Conservation (phyloP, 306 rosid genomes). For the Gynostemma pentaphyllum region DNA sequence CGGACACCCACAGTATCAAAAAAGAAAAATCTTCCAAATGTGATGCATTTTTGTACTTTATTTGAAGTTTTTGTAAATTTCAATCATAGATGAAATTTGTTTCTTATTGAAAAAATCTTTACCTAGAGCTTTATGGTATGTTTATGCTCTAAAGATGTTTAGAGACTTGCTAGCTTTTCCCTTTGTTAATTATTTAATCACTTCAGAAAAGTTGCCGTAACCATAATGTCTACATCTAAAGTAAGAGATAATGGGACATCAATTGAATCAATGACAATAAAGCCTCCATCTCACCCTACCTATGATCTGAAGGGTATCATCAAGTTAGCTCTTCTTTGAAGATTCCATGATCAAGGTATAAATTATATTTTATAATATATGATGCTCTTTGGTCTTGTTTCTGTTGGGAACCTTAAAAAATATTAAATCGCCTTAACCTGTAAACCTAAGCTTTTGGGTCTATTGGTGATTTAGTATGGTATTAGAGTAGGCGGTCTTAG, state of each 20-base stretch:
- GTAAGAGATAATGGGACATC: constrained; percentile 11
- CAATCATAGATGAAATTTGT: too few species aligned
- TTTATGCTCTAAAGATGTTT: neutral
- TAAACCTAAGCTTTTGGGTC: too few species aligned
- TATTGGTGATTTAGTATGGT: too few species aligned
- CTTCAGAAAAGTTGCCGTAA: neutral
- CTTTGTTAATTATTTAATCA: neutral
- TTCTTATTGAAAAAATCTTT: too few species aligned
- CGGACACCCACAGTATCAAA: too few species aligned
- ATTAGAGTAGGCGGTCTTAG: too few species aligned
- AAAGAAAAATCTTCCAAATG: too few species aligned
- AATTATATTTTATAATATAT: neutral
- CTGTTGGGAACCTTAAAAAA: too few species aligned
- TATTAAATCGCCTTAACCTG: too few species aligned
- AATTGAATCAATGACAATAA: constrained; percentile 32
- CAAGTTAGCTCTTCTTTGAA: constrained; percentile 70
- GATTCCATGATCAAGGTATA: constrained; percentile 71
- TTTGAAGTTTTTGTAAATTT: too few species aligned
- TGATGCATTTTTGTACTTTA: too few species aligned
- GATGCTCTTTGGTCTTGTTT: constrained; percentile 1
- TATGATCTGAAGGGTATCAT: constrained; percentile 67
- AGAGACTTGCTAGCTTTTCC: neutral
- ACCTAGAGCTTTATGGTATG: neutral
- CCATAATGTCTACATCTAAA: constrained; percentile 4
- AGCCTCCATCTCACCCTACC: constrained; percentile 85